A percentile compares a stretch with the other conserved stretches of the same genome.
phyloP scores from a whole-genome alignment of 176 grass and related monocot genomes.

The Melocanna baccifera region DNA sequence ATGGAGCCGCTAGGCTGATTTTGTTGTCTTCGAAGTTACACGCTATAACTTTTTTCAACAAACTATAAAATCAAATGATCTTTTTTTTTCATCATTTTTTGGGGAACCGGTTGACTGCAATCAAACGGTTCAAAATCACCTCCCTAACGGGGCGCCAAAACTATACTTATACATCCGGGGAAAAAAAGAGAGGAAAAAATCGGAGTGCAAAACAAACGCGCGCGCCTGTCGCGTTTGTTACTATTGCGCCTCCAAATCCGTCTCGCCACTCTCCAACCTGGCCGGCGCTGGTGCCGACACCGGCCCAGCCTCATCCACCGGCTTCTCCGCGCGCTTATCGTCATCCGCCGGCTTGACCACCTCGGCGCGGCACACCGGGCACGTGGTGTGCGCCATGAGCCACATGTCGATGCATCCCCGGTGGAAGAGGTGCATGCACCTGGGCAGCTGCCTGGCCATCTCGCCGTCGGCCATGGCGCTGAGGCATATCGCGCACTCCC shows the following conservation, averaged over 20 bases:
- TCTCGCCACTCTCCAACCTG: constrained; percentile 10
- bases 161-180: neutral
- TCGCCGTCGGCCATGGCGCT: constrained; percentile 47
- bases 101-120: neutral
- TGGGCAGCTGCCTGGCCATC: constrained; percentile 42
- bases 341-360: neutral
- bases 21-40: too few relatives aligned
- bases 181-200: neutral
- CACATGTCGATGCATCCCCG: constrained; percentile 49
- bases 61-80: neutral
- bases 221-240: neutral
- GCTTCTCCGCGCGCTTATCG: neutral
- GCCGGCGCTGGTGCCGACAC: neutral
- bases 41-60: too few relatives aligned
- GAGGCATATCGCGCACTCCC: constrained; percentile 57
- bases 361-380: constrained; percentile 53
- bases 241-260: constrained; percentile 32
- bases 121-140: neutral
- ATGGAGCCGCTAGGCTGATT: too few relatives aligned
- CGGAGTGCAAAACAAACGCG: neutral
- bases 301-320: neutral
- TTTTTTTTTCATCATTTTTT: neutral
- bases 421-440: constrained; percentile 63
- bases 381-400: constrained; percentile 44
- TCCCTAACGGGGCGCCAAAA: constrained; percentile 8